Evolutionary conservation across 1,139 yeast species (phyloP).

Genomic region (Nakaseomyces sp.): DNA sequence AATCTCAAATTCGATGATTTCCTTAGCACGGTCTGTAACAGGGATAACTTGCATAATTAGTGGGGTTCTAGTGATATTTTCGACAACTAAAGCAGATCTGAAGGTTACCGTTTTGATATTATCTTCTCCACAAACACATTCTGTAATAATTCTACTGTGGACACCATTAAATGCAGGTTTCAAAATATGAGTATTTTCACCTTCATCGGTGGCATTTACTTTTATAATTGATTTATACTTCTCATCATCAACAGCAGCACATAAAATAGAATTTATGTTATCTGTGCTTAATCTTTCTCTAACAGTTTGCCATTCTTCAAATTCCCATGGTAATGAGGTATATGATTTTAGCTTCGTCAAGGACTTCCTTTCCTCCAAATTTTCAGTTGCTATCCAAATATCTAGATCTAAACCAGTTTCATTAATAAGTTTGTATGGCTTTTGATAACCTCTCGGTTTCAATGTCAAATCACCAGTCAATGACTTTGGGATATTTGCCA

Average conservation of each 20-base stretch:
- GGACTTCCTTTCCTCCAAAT: constrained; percentile 25
- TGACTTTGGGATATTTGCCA: constrained; percentile 58
- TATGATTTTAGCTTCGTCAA: constrained; percentile 41
- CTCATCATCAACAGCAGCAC: constrained; percentile 50
- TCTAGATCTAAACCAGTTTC: constrained; percentile 77
- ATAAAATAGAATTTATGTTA: constrained; percentile 50
- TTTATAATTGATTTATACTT: constrained; percentile 49
- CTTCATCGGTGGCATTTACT: constrained; percentile 60
- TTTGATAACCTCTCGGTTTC: constrained; percentile 67
- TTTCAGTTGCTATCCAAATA: constrained; percentile 58
- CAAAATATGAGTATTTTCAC: constrained; percentile 67
- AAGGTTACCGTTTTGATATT: constrained; percentile 69
- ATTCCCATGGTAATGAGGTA: constrained; percentile 69
- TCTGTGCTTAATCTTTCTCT: constrained; percentile 74
- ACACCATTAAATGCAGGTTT: constrained; percentile 54
- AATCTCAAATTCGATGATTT: constrained; percentile 31
- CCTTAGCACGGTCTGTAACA: constrained; percentile 20
- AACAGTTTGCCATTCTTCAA: constrained; percentile 85
- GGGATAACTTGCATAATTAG: constrained; percentile 40
- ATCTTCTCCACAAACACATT: constrained; percentile 59
- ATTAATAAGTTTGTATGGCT: constrained; percentile 73
- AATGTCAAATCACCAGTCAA: constrained; percentile 43
- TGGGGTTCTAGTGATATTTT: constrained; percentile 54
- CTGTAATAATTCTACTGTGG: constrained; percentile 69
- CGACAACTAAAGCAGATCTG: constrained; percentile 64